Base-by-base conservation (phyloP, 179 eudicot genomes). In the Actinidia polygama region DNA sequence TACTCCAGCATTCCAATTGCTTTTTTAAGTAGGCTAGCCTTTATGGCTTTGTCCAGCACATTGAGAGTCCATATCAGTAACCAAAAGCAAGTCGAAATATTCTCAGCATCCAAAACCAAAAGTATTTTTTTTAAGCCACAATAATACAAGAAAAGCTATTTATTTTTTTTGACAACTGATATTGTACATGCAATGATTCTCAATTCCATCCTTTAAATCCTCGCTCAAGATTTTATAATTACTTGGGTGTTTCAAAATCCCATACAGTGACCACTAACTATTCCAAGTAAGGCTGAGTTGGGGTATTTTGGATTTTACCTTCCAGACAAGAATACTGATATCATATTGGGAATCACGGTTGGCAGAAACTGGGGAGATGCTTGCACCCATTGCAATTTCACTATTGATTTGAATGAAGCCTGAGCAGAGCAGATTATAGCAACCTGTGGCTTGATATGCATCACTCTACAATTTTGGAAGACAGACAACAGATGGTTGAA, bases 391-490 rank as follows among this genome's bases (percentile, higher is more conserved):
- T 77, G 99, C 99, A 81, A 96, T 91, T 77, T 95, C 91, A 84
- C 94, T 96, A 89, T 92, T 96, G 81, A 96, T 86, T 88, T 96
- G 99, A 86, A 96, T 96, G 88, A 96, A 96, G 53, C 99, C 99
- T 58, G 99, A 96, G 93, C 99, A 96, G 1, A 96, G 89, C 14
- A 96, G 87, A 84, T 96, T 96, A 92, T 96, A 96, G 93, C 99
- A 96, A 6, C 99, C 99, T 0, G 99, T 96, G 82, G 99, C 99
- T 87, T 96, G 99, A 91, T 96, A 96, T 61, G 99, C 99, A 90
- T 96, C 99, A 79, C 99, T 96, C 99, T 96, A 92, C 63, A 82
- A 77, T 11, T 75, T 78, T 73, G 26, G 26, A 14, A 21, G 51
- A 69, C 4, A 68, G 73, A 69, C 51, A 69, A 80, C 46, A 74